phyloP scores from a whole-genome alignment of 208 protist genomes.

The Balamuthia mandrillaris region DNA sequence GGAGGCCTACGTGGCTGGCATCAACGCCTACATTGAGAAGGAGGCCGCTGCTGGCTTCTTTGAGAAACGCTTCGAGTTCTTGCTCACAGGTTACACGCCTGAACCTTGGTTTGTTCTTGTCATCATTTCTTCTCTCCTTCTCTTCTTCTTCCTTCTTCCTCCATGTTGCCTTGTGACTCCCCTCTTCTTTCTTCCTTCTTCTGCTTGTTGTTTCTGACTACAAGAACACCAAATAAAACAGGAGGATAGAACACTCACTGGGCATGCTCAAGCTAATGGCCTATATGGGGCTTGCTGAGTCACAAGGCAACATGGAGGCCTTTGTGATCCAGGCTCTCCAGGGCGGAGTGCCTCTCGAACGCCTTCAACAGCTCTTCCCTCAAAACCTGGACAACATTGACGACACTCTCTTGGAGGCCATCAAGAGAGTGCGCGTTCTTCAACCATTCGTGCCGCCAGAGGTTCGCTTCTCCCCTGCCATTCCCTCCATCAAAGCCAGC shows the following conservation, averaged over 20 bases:
- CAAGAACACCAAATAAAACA: too few relatives aligned
- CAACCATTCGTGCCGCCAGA: background rate
- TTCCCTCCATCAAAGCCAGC: conserved; percentile 10
- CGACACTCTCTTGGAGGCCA: background rate
- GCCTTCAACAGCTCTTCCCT: background rate
- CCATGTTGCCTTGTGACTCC: background rate
- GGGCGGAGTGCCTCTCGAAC: background rate
- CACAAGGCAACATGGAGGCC: conserved; percentile 5
- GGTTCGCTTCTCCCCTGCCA: background rate
- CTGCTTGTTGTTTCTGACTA: too few relatives aligned
- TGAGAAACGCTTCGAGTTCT: background rate
- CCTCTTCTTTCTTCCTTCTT: too few relatives aligned
- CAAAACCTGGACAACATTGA: background rate
- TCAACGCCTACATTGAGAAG: background rate
- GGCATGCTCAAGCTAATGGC: conserved; percentile 18
- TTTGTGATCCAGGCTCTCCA: background rate
- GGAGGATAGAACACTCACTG: background rate
- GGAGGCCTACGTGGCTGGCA: background rate
- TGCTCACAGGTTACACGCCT: background rate
- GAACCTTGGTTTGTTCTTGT: background rate
- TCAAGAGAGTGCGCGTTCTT: background rate
- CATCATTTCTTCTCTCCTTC: background rate
- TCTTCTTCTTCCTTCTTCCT: too few relatives aligned
- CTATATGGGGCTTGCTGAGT: conserved; percentile 22
- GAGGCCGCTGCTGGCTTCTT: background rate